Evolutionary conservation across 1,284 basidiomycete species (phyloP).

Genomic region (Stereum hirsutum): DNA sequence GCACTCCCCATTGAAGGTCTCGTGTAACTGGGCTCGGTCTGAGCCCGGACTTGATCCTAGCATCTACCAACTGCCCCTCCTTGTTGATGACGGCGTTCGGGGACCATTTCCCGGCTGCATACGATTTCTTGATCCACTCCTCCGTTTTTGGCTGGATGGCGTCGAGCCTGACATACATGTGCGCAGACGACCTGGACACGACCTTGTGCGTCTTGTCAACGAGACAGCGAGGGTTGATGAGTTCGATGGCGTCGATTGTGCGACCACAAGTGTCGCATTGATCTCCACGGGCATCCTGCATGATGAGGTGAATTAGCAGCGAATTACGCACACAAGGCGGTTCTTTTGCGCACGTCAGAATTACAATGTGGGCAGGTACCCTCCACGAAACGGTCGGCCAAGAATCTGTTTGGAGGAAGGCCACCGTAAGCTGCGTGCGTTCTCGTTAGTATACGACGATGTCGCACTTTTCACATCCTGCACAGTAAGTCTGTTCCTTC

Average conservation of each 20-base stretch:
- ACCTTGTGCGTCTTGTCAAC: conserved; percentile 77
- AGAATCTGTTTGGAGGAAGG: conserved; percentile 71
- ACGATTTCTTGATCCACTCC: conserved; percentile 81
- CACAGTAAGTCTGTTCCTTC: conserved; percentile 90
- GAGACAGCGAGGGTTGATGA: conserved; percentile 94
- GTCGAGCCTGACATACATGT: conserved; percentile 91
- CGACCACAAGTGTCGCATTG: conserved; percentile 95
- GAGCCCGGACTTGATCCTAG: conserved; percentile 82
- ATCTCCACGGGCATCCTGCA: conserved; percentile 93
- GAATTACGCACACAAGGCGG: not conserved
- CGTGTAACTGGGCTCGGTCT: conserved; percentile 88
- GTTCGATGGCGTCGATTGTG: conserved; percentile 89
- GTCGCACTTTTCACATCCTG: conserved; percentile 74
- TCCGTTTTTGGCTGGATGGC: conserved; percentile 78
- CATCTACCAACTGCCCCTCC: conserved; percentile 86
- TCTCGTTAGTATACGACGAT: not conserved
- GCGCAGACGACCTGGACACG: conserved; percentile 73
- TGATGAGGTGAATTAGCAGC: not conserved
- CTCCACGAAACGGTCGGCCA: conserved; percentile 94
- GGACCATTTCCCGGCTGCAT: conserved; percentile 84
- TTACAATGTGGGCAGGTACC: conserved; percentile 89
- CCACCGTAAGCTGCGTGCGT: conserved; percentile 3
- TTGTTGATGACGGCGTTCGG: conserved; percentile 85
- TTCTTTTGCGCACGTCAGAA: conserved; percentile 48
- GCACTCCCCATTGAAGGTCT: conserved; percentile 96